Percentiles rank a stretch among this genome's conserved stretches.
These are phyloP conservation scores for Tetrahymena malaccensis DNA, from an alignment of 73 alveolate species.

Conservation along the genomic window DNA sequence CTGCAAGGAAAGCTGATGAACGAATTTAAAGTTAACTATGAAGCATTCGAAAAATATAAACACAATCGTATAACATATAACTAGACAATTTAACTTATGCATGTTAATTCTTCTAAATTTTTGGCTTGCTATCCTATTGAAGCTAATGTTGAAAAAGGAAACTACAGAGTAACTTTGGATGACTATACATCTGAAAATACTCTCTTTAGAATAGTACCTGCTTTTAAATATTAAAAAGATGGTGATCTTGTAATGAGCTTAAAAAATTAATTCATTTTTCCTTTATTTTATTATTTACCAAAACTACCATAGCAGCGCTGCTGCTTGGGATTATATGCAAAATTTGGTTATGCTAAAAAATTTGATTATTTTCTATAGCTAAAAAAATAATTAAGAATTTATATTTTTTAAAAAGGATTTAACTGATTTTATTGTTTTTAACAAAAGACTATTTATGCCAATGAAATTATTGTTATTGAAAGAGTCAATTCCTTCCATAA, in stretches of 20 bases:
- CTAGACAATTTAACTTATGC: slow-evolving; percentile 19
- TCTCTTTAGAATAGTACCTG: slow-evolving; percentile 26
- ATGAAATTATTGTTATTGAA: neutral
- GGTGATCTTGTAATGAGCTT: slow-evolving; percentile 23
- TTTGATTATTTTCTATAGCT: no score
- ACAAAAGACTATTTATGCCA: neutral
- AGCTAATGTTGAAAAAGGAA: slow-evolving; percentile 27
- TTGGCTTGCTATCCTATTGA: slow-evolving; percentile 36
- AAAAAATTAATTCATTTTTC: no score
- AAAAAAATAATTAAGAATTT: neutral
- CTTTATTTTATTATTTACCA: no score
- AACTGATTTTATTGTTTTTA: neutral
- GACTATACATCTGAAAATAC: slow-evolving; percentile 30
- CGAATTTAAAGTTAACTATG: slow-evolving; percentile 35
- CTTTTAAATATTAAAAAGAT: slow-evolving; percentile 34
- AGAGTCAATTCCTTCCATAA: neutral
- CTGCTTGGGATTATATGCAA: no score
- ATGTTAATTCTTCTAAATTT: slow-evolving; percentile 36
- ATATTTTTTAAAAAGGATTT: neutral
- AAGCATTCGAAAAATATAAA: slow-evolving; percentile 26
- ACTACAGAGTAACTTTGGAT: slow-evolving; percentile 30
- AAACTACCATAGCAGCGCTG: no score
- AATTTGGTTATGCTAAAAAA: no score
- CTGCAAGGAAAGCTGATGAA: slow-evolving; percentile 2
- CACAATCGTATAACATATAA: slow-evolving; percentile 21